Evolutionary conservation across 106 monocot species (phyloP), one percentile per base, ranked within the genome.

Genomic region (Phalaenopsis aphrodite): DNA sequence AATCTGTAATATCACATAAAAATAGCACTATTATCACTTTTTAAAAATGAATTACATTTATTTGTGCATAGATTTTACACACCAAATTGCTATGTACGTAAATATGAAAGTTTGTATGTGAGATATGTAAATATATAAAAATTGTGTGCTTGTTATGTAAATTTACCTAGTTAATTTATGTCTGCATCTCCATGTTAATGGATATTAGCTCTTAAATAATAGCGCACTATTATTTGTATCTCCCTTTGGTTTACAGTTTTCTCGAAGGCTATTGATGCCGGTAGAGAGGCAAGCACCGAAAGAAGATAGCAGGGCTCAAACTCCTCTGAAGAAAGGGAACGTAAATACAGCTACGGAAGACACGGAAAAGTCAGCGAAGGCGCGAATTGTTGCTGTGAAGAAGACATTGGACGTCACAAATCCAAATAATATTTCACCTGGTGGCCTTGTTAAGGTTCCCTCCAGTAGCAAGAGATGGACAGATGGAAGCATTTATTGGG

Each of bases 401-500:
- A 95, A 85, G 84, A 65, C 78, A 65, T 66, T 80, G 36, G 89
- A 88, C 8, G 52, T 68, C 48, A 77, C 79, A 9, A 78, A 21
- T 24, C 82, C 49, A 89, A 79, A 85, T 37, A 75, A 78, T 77
- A 76, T 76, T 76, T 76, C 76, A 4, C 79, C 77, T 42, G 77
- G 75, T 47, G 91, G 87, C 79, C 52, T 91, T 10, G 84, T 86
- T 42, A 91, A 91, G 81, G 77, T 91, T 75, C 42, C 77, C 61
- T 83, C 82, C 6, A 86, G 55, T 65, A 82, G 74, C 46, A 84
- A 46, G 79, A 91, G 75, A 89, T 88, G 78, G 89, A 87, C 93
- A 41, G 87, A 89, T 79, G 85, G 83, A 9, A 89, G 87, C 82
- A 76, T 85, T 77, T 88, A 88, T 14, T 95, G 93, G 95, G 83